Evolutionary conservation across 2,329 filamentous ascomycete genomes (phyloP).

Genomic region (Talaromyces albobiverticillius): DNA sequence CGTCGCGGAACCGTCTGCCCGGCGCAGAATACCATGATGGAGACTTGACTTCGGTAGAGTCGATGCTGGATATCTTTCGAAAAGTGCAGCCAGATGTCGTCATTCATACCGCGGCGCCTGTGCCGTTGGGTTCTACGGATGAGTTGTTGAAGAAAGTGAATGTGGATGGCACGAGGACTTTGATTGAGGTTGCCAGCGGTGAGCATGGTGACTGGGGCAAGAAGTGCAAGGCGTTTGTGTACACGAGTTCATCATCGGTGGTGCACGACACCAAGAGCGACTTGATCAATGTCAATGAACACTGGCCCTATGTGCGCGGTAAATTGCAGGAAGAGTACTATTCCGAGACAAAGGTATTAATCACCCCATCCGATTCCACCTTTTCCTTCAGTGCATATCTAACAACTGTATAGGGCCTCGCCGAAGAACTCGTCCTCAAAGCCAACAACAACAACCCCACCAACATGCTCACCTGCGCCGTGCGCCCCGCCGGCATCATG

Average conservation of each 20-base stretch:
- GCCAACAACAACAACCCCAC: slow-evolving; percentile 61
- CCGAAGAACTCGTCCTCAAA: slow-evolving; percentile 75
- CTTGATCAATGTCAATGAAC: slow-evolving; percentile 80
- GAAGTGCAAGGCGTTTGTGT: slow-evolving; percentile 70
- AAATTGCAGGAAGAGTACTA: slow-evolving; percentile 75
- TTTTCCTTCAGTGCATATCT: neutral
- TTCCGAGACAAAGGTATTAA: slow-evolving; percentile 76
- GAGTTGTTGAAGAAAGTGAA: slow-evolving; percentile 77
- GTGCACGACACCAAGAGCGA: slow-evolving; percentile 77
- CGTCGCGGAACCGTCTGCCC: slow-evolving; percentile 63
- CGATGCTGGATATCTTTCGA: slow-evolving; percentile 62
- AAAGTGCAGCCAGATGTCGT: slow-evolving; percentile 74
- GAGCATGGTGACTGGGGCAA: slow-evolving; percentile 61
- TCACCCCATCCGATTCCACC: neutral
- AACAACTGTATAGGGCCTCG: slow-evolving; percentile 63
- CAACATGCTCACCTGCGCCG: slow-evolving; percentile 70
- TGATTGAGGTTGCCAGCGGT: slow-evolving; percentile 67
- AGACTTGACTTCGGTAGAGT: slow-evolving; percentile 68
- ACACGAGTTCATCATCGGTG: slow-evolving; percentile 86
- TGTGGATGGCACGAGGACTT: slow-evolving; percentile 75
- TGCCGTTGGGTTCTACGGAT: slow-evolving; percentile 50
- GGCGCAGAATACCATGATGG: slow-evolving; percentile 68
- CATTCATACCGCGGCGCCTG: slow-evolving; percentile 83
- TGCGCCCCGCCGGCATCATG: slow-evolving; percentile 86
- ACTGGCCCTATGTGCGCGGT: slow-evolving; percentile 72